Evolutionary conservation across 2,329 filamentous ascomycete genomes (phyloP).

Genomic region (Pseudonectria foliicola): DNA sequence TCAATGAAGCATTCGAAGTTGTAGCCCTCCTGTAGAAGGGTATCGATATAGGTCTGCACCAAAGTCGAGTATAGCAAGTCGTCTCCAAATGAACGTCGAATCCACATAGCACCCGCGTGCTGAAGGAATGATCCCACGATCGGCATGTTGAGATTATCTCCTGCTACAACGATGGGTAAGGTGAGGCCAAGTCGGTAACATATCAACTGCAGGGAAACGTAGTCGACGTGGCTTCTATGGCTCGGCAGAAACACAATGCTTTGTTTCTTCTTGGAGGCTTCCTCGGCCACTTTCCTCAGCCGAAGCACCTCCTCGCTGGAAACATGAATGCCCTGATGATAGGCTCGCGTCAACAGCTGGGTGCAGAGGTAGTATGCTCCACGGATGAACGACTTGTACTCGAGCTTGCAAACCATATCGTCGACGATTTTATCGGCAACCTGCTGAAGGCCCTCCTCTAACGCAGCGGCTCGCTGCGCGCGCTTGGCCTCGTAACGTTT

Average conservation of each 20-base stretch:
- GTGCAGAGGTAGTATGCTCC: conserved; percentile 85
- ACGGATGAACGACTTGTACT: conserved; percentile 86
- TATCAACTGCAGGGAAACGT: conserved; percentile 88
- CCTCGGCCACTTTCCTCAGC: conserved; percentile 71
- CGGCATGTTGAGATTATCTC: conserved; percentile 94
- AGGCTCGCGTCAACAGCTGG: conserved; percentile 83
- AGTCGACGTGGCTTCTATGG: conserved; percentile 92
- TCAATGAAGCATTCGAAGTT: conserved; percentile 99
- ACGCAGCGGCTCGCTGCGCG: conserved; percentile 50
- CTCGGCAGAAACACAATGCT: conserved; percentile 94
- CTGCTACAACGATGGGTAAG: conserved; percentile 85
- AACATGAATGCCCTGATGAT: conserved; percentile 95
- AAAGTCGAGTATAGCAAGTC: conserved; percentile 84
- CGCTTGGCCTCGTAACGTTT: conserved; percentile 45
- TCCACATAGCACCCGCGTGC: conserved; percentile 96
- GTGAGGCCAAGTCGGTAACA: conserved; percentile 89
- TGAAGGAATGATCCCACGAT: conserved; percentile 85
- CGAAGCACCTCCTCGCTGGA: conserved; percentile 88
- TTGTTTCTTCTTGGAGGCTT: conserved; percentile 80
- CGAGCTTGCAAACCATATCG: conserved; percentile 98
- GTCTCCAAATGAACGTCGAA: conserved; percentile 84
- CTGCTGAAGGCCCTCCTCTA: conserved; percentile 68
- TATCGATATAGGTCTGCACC: conserved; percentile 96
- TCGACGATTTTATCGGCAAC: conserved; percentile 83
- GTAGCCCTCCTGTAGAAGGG: conserved; percentile 78